A percentile compares a stretch with the other conserved stretches of the same genome.
Conservation (phyloP, 2,329 filamentous ascomycete genomes). For the Phyllosticta ampelicida region DNA sequence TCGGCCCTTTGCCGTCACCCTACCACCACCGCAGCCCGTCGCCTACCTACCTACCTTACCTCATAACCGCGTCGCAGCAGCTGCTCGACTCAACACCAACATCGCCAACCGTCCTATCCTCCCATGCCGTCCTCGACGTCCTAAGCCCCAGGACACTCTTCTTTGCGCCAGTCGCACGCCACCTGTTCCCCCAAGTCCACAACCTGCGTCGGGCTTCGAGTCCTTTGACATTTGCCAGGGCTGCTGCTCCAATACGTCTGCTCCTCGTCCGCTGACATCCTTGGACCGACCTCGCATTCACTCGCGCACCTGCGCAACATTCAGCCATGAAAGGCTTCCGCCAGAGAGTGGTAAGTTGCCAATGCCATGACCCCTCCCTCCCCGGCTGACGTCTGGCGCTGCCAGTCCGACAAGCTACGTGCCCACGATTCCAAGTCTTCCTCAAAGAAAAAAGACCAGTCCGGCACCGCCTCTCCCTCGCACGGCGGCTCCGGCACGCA, state of each 20-base stretch:
- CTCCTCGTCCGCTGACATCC: background rate
- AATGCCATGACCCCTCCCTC: conserved; percentile 13
- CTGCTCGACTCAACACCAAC: background rate
- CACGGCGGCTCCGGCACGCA: conserved; percentile 43
- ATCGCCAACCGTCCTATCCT: background rate
- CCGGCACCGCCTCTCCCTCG: conserved; percentile 70
- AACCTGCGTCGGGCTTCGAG: conserved; percentile 6
- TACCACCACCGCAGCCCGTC: conserved; percentile 1
- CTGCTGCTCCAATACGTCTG: conserved; percentile 7
- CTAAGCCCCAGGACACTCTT: background rate
- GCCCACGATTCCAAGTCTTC: conserved; percentile 73
- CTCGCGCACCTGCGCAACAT: conserved; percentile 18
- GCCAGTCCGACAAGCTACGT: conserved; percentile 69
- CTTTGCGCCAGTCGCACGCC: conserved; percentile 1
- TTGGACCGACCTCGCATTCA: conserved; percentile 13
- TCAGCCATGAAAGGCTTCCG: conserved; percentile 91
- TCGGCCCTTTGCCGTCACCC: conserved; percentile 7
- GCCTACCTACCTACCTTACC: background rate
- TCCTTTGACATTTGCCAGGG: conserved; percentile 9
- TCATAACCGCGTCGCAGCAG: background rate
- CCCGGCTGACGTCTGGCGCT: conserved; percentile 3
- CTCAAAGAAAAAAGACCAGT: conserved; percentile 51
- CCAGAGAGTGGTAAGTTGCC: conserved; percentile 79
- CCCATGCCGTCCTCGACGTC: conserved; percentile 7
- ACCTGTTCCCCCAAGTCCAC: background rate